Conservation (phyloP, 176 grass and related monocot genomes). For the Triticum urartu region DNA sequence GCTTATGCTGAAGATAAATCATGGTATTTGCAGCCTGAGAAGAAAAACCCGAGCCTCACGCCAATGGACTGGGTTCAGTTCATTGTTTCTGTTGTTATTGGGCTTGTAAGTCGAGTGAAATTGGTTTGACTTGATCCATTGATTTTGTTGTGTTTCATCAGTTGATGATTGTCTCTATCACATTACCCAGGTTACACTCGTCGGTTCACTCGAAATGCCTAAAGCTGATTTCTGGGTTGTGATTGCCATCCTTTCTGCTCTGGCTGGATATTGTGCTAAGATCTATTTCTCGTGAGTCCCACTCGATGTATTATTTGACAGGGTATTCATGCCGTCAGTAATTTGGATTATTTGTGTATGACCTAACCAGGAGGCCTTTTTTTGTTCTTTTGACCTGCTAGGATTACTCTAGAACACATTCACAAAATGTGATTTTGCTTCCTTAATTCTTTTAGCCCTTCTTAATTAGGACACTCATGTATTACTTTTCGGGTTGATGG, state of each 20-base stretch:
- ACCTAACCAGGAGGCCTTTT: not conserved
- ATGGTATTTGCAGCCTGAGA: conserved; percentile 73
- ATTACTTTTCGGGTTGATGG: not conserved
- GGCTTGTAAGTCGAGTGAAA: conserved; percentile 72
- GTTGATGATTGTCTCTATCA: conserved; percentile 23
- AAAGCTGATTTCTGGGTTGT: conserved; percentile 98
- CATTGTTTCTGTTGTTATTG: conserved; percentile 91
- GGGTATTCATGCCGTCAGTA: not conserved
- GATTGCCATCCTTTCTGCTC: conserved; percentile 77
- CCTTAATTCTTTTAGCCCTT: conserved; percentile 6
- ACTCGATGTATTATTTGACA: conserved; percentile 12
- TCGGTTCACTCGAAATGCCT: conserved; percentile 91
- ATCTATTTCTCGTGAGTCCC: conserved; percentile 94
- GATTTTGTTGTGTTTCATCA: conserved; percentile 28
- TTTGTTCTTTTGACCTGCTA: not conserved
- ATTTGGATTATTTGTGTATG: not conserved
- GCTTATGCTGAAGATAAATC: conserved; percentile 3
- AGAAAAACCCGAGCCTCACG: conserved; percentile 97
- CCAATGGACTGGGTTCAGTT: conserved; percentile 99
- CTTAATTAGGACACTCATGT: not conserved
- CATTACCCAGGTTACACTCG: conserved; percentile 69
- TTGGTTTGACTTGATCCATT: conserved; percentile 21
- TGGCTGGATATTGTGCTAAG: conserved; percentile 96
- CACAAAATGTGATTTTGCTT: conserved; percentile 13
- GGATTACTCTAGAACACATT: not conserved